phyloP scores from a whole-genome alignment of 306 rosid genomes.

The Pyrus communis region DNA sequence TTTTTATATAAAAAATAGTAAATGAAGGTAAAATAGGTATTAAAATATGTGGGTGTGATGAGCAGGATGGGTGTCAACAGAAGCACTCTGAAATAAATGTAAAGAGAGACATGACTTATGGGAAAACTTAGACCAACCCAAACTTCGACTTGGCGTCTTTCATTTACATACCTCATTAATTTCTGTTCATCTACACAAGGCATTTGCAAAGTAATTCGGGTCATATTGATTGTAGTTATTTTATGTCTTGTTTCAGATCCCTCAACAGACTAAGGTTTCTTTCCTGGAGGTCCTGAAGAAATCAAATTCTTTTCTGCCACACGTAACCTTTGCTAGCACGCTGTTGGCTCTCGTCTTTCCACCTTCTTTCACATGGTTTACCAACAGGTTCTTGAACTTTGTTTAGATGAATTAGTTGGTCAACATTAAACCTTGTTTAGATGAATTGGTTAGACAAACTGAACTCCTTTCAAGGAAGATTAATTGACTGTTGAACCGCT shows the following conservation, averaged over 20 bases:
- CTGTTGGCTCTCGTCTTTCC: constrained; percentile 76
- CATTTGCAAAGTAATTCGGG: neutral
- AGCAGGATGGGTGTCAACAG: neutral
- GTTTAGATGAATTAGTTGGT: constrained; percentile 19
- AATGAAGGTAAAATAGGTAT: neutral
- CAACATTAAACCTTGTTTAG: neutral
- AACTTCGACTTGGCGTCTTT: neutral
- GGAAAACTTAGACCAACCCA: neutral
- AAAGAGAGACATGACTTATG: neutral
- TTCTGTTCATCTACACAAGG: neutral
- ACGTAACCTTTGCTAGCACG: constrained; percentile 66
- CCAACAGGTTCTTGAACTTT: constrained; percentile 58
- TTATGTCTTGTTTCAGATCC: constrained; percentile 29
- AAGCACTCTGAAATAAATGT: neutral
- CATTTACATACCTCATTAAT: neutral
- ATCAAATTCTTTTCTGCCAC: constrained; percentile 76
- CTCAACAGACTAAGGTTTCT: constrained; percentile 26
- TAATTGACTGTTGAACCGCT: neutral
- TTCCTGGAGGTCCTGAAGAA: constrained; percentile 53
- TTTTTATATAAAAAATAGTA: neutral
- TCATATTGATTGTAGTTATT: neutral
- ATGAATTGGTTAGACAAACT: neutral
- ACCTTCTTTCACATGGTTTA: constrained; percentile 91
- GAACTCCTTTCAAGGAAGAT: neutral
- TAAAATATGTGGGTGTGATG: neutral